Evolutionary conservation across 2,329 filamentous ascomycete genomes (phyloP), one percentile per base, ranked within the genome.

Genomic region (Penicillium sp.): DNA sequence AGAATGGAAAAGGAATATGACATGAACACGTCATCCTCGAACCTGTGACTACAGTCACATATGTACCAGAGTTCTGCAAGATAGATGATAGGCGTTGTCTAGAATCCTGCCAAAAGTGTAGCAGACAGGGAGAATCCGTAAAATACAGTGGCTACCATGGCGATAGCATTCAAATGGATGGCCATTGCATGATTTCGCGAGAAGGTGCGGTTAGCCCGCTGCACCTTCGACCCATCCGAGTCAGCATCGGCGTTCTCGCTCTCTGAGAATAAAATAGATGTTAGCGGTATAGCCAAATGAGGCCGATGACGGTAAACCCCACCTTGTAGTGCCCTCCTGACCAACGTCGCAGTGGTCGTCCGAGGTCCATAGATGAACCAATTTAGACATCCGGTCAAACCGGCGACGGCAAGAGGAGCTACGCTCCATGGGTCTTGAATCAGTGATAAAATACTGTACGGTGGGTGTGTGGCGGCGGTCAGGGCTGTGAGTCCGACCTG

Each of bases 151-250:
- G 68, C 67, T 20, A 68, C 43, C 24, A 78, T 64, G 0, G 73
- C 66, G 20, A 78, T 65, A 2, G 76, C 62, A 57, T 79, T 78
- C 22, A 78, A 32, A 67, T 77, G 76, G 31, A 78, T 77, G 11
- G 68, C 71, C 72, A 77, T 76, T 9, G 74, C 75, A 63, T 78
- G 74, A 22, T 69, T 69, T 11, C 62, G 58, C 1, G 69, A 67
- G 53, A 78, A 78, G 0, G 50, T 61, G 9, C 67, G 66, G 50
- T 76, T 75, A 1, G 59, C 65, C 24, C 53, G 53, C 22, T 62
- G 37, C 1, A 61, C 10, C 34, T 59, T 65, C 1, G 29, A 55
- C 4, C 55, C 42, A 35, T 58, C 50, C 3, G 38, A 22, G 14
- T 50, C 32, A 6, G 32, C 16, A 7, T 42, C 29, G 1, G 39